Evolutionary conservation across 306 rosid genomes (phyloP).

Genomic region (Luffa acutangula): DNA sequence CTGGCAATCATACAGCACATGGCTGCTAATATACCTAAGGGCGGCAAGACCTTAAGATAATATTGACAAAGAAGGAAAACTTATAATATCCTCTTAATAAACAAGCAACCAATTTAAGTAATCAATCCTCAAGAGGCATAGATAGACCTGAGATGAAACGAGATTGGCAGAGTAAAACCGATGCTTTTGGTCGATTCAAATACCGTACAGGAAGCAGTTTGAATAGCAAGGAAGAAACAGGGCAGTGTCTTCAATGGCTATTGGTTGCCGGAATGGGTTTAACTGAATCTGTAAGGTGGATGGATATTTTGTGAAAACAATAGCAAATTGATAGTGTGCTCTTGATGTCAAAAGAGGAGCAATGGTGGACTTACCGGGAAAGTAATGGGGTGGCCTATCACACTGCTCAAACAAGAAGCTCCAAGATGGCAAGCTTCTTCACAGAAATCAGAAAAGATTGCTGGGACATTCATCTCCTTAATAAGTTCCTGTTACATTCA

Average conservation of each 20-base stretch:
- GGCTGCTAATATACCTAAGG: neutral
- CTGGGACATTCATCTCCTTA: slow-evolving; percentile 41
- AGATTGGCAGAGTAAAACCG: neutral
- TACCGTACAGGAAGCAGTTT: slow-evolving; percentile 73
- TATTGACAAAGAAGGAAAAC: neutral
- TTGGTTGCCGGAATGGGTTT: slow-evolving; percentile 88
- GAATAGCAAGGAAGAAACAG: slow-evolving; percentile 85
- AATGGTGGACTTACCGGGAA: slow-evolving; percentile 41
- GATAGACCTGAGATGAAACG: neutral
- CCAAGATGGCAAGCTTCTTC: slow-evolving; percentile 97
- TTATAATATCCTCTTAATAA: neutral
- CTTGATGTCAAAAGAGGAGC: neutral
- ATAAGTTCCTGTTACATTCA: slow-evolving; percentile 46
- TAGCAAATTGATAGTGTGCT: neutral
- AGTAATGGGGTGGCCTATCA: slow-evolving; percentile 35
- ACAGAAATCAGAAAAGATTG: slow-evolving; percentile 73
- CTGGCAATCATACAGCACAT: neutral
- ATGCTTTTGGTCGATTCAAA: slow-evolving; percentile 25
- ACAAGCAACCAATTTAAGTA: neutral
- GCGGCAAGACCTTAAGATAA: neutral
- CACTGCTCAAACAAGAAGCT: slow-evolving; percentile 47
- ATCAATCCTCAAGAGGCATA: neutral
- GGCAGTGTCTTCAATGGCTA: slow-evolving; percentile 55
- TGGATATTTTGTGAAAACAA: neutral
- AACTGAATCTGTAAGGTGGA: slow-evolving; percentile 59